Base-by-base conservation (phyloP, 306 rosid genomes). In the Glycine tomentella region DNA sequence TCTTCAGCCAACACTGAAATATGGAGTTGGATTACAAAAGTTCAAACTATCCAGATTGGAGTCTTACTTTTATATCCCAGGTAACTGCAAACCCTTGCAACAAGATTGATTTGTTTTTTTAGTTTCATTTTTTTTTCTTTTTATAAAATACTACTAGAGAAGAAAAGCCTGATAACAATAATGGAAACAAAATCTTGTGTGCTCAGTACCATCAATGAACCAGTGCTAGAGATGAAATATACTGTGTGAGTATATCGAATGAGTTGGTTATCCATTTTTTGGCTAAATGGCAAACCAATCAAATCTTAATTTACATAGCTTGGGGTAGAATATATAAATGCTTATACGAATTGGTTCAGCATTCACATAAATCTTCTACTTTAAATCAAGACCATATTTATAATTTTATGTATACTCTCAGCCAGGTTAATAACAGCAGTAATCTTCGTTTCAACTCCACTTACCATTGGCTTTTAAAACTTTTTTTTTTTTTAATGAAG, bases 311-410 rank as follows among this genome's bases (percentile, higher is more conserved):
- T 25, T 45, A 49, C 79, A 62, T 16, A 16, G 53, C 36, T 64
- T 17, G 45, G 57, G 50, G 5, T 31, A 53, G 75, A 52, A 52
- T 20, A 57, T 25, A 64, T 13, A 80, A 34, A 72, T 31, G 63
- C 59, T 63, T 42, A 14, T 6, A 40, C 3, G 5, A 64, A 62
- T 17, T 72, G 34, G 38, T 59, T 80, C 63, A 71, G 63, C 31
- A 34, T 36, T 72, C 74, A 81, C 33, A 66, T 55, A 40, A 64
- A 42, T 53, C 42, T 44, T 31, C 49, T 12, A 10, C 55, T 71
- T 48, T 11, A 40, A 72, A 42, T 42, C 10, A 63, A 34, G 67
- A 25, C n/a, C 38, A 31, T 44, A 16, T 77, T 31, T 25, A 25
- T 25, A 25, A 25, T 25, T 25, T 25, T 25, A 20, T 20, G 25